Conservation (phyloP, 179 eudicot species). For the Spinacia oleracea region DNA sequence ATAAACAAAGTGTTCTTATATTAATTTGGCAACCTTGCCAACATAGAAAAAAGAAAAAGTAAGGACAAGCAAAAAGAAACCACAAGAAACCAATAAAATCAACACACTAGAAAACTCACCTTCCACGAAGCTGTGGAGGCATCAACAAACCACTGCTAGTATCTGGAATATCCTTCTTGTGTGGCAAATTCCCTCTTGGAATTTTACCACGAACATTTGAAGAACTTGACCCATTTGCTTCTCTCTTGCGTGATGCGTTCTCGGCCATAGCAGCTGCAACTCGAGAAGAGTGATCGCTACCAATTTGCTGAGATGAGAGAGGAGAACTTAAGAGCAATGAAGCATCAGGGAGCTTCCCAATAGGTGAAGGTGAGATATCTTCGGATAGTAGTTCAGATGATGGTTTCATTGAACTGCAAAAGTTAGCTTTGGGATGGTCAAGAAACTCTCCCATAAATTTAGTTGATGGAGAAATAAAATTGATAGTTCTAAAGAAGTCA, state of each 20-base stretch:
- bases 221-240: conserved; percentile 47
- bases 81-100: conserved; percentile 1
- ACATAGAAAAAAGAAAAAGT: background rate
- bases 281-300: conserved; percentile 68
- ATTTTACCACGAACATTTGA: conserved; percentile 53
- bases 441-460: background rate
- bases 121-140: conserved; percentile 91
- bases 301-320: conserved; percentile 36
- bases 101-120: conserved; percentile 40
- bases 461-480: background rate
- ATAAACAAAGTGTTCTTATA: background rate
- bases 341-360: conserved; percentile 81
- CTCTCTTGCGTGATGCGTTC: conserved; percentile 73
- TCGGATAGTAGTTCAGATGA: conserved; percentile 29
- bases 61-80: background rate
- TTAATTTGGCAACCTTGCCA: background rate
- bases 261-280: conserved; percentile 90
- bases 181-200: conserved; percentile 66
- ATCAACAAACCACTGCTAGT: conserved; percentile 54
- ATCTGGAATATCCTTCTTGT: conserved; percentile 67
- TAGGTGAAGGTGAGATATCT: conserved; percentile 38
- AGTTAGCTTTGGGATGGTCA: background rate
- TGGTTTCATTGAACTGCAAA: conserved; percentile 33
- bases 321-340: conserved; percentile 72
- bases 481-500: background rate